Evolutionary conservation across 225 moss, liverwort and hornwort species (phyloP).

Genomic region (Bryoerythrophyllum caledonicum): DNA sequence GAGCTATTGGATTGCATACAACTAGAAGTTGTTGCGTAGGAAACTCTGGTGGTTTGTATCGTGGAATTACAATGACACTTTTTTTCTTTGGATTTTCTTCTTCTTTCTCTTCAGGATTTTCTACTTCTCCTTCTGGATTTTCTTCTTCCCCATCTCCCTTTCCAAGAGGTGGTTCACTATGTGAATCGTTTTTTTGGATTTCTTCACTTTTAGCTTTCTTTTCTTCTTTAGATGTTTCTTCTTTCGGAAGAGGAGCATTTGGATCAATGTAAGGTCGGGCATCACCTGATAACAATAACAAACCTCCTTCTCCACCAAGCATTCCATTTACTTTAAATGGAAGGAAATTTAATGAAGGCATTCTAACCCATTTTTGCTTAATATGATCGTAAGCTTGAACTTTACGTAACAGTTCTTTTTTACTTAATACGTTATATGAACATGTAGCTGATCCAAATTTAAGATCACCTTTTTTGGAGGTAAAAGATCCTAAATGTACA

Average conservation of each 20-base stretch:
- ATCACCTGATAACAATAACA: conserved; percentile 47
- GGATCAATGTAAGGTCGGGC: conserved; percentile 19
- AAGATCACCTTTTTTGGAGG: conserved; percentile 27
- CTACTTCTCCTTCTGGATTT: not conserved
- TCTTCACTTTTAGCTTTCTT: not conserved
- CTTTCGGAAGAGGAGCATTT: not conserved
- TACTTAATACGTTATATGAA: conserved; percentile 35
- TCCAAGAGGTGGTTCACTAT: not conserved
- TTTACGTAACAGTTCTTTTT: conserved; percentile 36
- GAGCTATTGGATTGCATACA: conserved; percentile 50
- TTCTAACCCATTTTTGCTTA: conserved; percentile 45
- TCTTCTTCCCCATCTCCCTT: not conserved
- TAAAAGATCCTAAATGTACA: conserved; percentile 34
- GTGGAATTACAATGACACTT: conserved; percentile 8
- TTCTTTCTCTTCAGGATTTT: not conserved
- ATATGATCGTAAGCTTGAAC: conserved; percentile 45
- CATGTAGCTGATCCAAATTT: conserved; percentile 21
- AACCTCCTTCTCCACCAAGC: conserved; percentile 55
- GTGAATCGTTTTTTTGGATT: conserved; percentile 8
- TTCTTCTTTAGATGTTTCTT: not conserved
- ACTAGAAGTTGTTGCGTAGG: conserved; percentile 49
- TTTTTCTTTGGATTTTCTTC: not conserved
- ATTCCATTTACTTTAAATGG: conserved; percentile 46
- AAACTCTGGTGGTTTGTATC: conserved; percentile 29
- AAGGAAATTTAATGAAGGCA: conserved; percentile 58